Evolutionary conservation across 805 yeast species (phyloP).

Genomic region (Wickerhamomyces ciferrii): DNA sequence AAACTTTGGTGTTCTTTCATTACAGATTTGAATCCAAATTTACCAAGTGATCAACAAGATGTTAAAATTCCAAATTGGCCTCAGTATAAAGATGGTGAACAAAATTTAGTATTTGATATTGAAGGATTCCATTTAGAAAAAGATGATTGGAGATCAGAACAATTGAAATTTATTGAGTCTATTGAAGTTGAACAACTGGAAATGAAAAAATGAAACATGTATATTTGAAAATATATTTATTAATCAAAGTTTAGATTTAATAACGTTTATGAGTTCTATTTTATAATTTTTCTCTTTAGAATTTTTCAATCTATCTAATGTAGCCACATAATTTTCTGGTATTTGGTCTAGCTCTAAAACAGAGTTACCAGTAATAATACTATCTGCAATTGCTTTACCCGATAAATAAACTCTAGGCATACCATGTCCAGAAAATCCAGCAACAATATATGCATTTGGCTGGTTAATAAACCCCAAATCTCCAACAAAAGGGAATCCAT

Average conservation of each 20-base stretch:
- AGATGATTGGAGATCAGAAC: not conserved
- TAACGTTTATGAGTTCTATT: not conserved
- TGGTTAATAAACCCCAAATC: slow-evolving; percentile 24
- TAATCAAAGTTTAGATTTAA: no score
- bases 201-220: not conserved
- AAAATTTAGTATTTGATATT: not conserved
- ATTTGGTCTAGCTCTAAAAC: not conserved
- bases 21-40: not conserved
- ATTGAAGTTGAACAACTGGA: not conserved
- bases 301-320: not conserved
- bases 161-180: not conserved
- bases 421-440: slow-evolving; percentile 49
- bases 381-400: slow-evolving; percentile 33
- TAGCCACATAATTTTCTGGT: not conserved
- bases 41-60: not conserved
- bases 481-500: slow-evolving; percentile 38
- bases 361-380: slow-evolving; percentile 5
- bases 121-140: not conserved
- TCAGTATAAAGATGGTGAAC: not conserved
- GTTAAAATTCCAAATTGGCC: not conserved
- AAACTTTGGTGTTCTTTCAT: not conserved
- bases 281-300: not conserved
- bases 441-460: slow-evolving; percentile 30
- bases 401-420: slow-evolving; percentile 40
- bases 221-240: no score